phyloP scores from a whole-genome alignment of 2,329 filamentous ascomycete genomes.

The Colletotrichum nymphaeae region DNA sequence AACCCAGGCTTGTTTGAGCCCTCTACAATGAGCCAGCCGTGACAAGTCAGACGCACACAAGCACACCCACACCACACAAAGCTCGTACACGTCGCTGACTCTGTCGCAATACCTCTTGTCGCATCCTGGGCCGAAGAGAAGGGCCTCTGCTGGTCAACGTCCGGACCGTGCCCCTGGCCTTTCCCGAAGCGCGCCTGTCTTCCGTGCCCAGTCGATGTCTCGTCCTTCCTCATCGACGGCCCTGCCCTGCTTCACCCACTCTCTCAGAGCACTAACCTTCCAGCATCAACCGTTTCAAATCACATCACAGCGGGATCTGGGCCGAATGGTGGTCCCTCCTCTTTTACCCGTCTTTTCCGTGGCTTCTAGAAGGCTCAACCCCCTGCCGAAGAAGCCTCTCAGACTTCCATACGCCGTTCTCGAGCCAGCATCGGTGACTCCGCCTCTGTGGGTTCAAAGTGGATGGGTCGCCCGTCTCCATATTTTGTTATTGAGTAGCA shows the following conservation, averaged over 20 bases:
- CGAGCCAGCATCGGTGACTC: constrained; percentile 27
- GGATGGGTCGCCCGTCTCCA: constrained; percentile 24
- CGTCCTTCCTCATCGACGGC: constrained; percentile 22
- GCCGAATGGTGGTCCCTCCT: constrained; percentile 33
- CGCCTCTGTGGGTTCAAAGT: constrained; percentile 7
- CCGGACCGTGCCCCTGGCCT: constrained; percentile 26
- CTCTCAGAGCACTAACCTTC: constrained; percentile 21
- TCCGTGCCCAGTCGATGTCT: constrained; percentile 32
- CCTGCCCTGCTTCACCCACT: constrained; percentile 22
- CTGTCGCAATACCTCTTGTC: constrained; percentile 26
- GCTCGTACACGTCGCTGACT: constrained; percentile 33
- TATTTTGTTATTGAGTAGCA: constrained; percentile 7
- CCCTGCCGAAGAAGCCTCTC: constrained; percentile 21
- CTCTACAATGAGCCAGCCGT: constrained; percentile 21
- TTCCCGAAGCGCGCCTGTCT: constrained; percentile 31
- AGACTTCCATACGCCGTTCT: constrained; percentile 8
- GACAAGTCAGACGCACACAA: constrained; percentile 34
- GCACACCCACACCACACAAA: constrained; percentile 33
- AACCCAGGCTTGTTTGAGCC: constrained; percentile 25
- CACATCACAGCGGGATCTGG: constrained; percentile 34
- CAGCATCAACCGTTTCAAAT: constrained; percentile 36
- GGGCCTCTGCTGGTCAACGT: constrained; percentile 25
- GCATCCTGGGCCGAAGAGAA: constrained; percentile 26
- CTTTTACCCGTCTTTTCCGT: constrained; percentile 33
- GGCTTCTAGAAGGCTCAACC: constrained; percentile 31